Conservation (phyloP, 163 green algal species). For the Coccomyxa subellipsoidea region DNA sequence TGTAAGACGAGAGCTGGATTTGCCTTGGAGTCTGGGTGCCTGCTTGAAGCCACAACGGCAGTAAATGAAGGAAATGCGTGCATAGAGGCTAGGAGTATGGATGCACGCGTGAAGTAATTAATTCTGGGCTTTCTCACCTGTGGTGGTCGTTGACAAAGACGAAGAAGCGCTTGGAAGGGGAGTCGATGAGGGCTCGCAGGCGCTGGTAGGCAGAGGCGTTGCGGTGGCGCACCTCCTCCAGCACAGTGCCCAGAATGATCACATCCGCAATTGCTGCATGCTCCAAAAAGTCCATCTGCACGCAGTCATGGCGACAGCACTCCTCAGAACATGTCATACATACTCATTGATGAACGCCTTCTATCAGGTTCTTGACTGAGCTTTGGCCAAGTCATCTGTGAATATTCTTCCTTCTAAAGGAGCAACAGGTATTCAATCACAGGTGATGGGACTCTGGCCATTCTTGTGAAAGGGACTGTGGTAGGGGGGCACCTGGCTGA, state of each 20-base stretch:
- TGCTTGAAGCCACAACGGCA: too few species aligned
- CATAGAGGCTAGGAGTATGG: too few species aligned
- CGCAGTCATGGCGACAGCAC: not conserved
- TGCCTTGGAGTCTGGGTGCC: too few species aligned
- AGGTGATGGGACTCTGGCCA: not conserved
- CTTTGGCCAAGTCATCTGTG: too few species aligned
- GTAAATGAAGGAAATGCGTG: too few species aligned
- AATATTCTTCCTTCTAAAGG: too few species aligned
- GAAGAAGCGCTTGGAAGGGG: slow-evolving; percentile 77
- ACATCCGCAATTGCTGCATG: slow-evolving; percentile 83
- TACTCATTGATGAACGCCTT: too few species aligned
- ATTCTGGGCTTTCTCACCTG: too few species aligned
- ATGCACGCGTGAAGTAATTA: too few species aligned
- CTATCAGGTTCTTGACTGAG: too few species aligned
- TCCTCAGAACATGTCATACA: not conserved
- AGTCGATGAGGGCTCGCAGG: slow-evolving; percentile 66
- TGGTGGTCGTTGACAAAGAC: slow-evolving; percentile 98
- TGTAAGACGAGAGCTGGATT: too few species aligned
- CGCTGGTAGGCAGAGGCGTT: slow-evolving; percentile 76
- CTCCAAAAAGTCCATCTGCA: slow-evolving; percentile 93
- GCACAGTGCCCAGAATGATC: slow-evolving; percentile 76
- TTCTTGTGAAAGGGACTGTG: not conserved
- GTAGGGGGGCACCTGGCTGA: slow-evolving; percentile 71
- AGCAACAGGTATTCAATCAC: not conserved
- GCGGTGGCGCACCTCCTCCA: slow-evolving; percentile 79